These are phyloP conservation scores for Guadua angustifolia DNA, from an alignment of 176 grass and related monocot genomes.

Conservation along the genomic window DNA sequence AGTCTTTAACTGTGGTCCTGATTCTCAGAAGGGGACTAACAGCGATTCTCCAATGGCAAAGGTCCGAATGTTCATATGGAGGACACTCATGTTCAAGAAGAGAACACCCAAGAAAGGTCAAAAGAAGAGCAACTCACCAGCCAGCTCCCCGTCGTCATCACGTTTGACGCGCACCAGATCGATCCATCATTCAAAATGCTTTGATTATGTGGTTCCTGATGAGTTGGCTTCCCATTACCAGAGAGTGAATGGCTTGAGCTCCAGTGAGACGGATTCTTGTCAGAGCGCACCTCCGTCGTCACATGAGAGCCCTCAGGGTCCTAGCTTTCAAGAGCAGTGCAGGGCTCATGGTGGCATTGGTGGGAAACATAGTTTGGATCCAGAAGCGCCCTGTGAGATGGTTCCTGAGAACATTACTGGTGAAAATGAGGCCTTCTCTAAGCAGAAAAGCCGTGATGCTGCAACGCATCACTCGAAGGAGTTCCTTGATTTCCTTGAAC, in stretches of 20 bases:
- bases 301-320: conserved; percentile 15
- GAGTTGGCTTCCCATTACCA: conserved; percentile 44
- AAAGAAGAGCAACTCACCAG: conserved; percentile 28
- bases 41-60: conserved; percentile 36
- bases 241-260: conserved; percentile 26
- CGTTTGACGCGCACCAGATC: conserved; percentile 49
- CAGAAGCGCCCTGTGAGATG: conserved; percentile 34
- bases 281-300: conserved; percentile 16
- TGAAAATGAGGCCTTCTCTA: conserved; percentile 35
- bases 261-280: conserved; percentile 37
- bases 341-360: conserved; percentile 24
- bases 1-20: background rate
- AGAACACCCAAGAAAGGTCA: conserved; percentile 45
- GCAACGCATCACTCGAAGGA: conserved; percentile 60
- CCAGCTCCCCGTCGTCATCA: conserved; percentile 44
- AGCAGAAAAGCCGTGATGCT: conserved; percentile 36
- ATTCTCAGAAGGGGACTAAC: conserved; percentile 42
- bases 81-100: conserved; percentile 53
- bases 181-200: conserved; percentile 69
- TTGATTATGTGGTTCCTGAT: conserved; percentile 56
- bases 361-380: conserved; percentile 29
- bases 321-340: background rate
- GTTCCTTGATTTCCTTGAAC: conserved; percentile 64
- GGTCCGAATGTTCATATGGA: conserved; percentile 36
- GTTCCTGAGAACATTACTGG: conserved; percentile 4